A percentile compares a stretch with the other conserved stretches of the same genome.
Evolutionary conservation across 441 rosid species (phyloP).

Genomic region (Bruguiera hainesii): DNA sequence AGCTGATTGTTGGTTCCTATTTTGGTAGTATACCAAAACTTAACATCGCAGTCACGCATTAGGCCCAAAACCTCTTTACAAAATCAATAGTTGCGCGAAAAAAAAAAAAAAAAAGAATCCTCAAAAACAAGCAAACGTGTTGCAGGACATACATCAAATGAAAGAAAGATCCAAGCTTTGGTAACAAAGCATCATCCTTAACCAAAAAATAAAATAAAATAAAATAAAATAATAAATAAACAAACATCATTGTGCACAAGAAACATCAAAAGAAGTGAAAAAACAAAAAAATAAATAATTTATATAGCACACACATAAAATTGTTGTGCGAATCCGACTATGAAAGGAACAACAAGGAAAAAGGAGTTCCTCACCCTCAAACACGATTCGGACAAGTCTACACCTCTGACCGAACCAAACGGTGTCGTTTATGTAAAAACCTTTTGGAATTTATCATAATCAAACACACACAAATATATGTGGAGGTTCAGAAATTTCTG

Average conservation of each 20-base stretch:
- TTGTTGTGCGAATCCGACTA: constrained; percentile 21
- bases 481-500: constrained; percentile 20
- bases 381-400: constrained; percentile 24
- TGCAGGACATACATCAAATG: not conserved
- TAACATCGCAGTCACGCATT: no score
- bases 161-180: not conserved
- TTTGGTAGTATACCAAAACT: no score
- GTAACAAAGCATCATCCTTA: not conserved
- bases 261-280: not conserved
- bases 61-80: no score
- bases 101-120: no score
- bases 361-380: constrained; percentile 25
- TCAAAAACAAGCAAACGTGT: not conserved
- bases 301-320: not conserved
- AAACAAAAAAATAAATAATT: not conserved
- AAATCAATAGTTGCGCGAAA: no score
- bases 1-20: no score
- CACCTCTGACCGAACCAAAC: constrained; percentile 60
- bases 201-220: not conserved
- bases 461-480: not conserved
- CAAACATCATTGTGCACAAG: not conserved
- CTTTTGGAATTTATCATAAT: constrained; percentile 24
- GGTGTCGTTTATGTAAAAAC: constrained; percentile 16
- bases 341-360: constrained; percentile 20
- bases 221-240: no score